Conservation (phyloP, 2,329 filamentous ascomycete species). For the Whalleya microplaca region DNA sequence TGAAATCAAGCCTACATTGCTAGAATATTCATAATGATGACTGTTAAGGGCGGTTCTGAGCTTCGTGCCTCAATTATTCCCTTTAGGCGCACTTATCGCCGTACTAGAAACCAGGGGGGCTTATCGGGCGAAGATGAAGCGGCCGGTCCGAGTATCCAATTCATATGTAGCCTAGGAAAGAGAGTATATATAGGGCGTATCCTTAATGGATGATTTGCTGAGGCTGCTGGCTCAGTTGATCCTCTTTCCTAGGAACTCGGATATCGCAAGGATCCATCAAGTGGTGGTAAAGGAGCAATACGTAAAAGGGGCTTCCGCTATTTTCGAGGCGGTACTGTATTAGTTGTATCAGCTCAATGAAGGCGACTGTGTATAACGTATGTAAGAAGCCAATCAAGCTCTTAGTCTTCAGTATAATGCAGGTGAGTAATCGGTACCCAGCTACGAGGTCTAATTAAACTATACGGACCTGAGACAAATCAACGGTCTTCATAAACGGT, state of each 20-base stretch:
- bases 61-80: neutral
- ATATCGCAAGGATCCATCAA: neutral
- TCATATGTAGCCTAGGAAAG: neutral
- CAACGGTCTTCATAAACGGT: slow-evolving; percentile 7
- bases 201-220: too few relatives aligned
- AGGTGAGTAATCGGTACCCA: neutral
- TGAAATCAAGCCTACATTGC: neutral
- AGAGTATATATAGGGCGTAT: neutral
- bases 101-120: neutral
- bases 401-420: neutral
- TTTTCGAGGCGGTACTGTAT: neutral
- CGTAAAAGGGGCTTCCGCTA: neutral
- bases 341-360: neutral
- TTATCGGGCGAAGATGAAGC: neutral
- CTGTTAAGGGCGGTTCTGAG: neutral
- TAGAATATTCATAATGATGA: neutral
- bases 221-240: neutral
- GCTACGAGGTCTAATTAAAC: neutral
- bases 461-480: neutral
- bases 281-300: neutral
- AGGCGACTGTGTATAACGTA: neutral
- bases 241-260: neutral
- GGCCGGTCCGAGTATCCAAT: neutral
- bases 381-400: neutral
- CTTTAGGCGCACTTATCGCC: neutral